phyloP scores from a whole-genome alignment of 1,284 basidiomycete genomes.

The Xerocomus nothofagi region DNA sequence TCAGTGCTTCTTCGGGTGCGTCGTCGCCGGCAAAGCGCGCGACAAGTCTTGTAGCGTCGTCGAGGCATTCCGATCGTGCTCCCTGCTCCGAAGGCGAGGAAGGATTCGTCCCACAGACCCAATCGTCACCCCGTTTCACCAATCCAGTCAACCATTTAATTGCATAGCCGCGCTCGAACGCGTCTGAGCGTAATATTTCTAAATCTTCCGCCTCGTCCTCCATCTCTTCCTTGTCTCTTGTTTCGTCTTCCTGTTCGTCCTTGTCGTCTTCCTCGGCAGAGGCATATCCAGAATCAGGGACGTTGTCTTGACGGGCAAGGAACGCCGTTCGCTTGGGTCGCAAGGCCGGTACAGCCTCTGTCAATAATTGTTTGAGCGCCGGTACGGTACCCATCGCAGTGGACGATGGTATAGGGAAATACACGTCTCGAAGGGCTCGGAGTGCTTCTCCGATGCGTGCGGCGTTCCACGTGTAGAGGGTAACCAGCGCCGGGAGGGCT shows the following conservation, averaged over 20 bases:
- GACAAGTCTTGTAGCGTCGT: constrained; percentile 57
- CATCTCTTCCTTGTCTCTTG: constrained; percentile 11
- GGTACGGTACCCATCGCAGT: constrained; percentile 5
- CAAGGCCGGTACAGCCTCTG: constrained; percentile 5
- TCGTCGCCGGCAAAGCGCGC: constrained; percentile 48
- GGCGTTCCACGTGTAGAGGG: constrained; percentile 37
- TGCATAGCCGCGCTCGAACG: constrained; percentile 53
- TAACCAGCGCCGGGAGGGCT: constrained; percentile 49
- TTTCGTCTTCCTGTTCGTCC: constrained; percentile 24
- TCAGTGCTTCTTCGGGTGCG: constrained; percentile 43
- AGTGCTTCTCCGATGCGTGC: constrained; percentile 17
- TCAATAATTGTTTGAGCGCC: constrained; percentile 15
- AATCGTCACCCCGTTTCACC: constrained; percentile 55
- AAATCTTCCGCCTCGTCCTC: constrained; percentile 27
- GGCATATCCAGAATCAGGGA: constrained; percentile 63
- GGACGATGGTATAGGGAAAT: constrained; percentile 36
- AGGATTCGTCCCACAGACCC: constrained; percentile 36
- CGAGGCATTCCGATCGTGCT: constrained; percentile 36
- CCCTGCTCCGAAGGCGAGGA: constrained; percentile 28
- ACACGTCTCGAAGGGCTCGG: constrained; percentile 43
- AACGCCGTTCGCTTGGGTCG: constrained; percentile 20
- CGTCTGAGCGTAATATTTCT: constrained; percentile 46
- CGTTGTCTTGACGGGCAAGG: constrained; percentile 40
- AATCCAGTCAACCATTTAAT: constrained; percentile 65
- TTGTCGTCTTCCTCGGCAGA: constrained; percentile 57